Evolutionary conservation across 257 asterid genomes (phyloP).

Genomic region (Solanum chilense): DNA sequence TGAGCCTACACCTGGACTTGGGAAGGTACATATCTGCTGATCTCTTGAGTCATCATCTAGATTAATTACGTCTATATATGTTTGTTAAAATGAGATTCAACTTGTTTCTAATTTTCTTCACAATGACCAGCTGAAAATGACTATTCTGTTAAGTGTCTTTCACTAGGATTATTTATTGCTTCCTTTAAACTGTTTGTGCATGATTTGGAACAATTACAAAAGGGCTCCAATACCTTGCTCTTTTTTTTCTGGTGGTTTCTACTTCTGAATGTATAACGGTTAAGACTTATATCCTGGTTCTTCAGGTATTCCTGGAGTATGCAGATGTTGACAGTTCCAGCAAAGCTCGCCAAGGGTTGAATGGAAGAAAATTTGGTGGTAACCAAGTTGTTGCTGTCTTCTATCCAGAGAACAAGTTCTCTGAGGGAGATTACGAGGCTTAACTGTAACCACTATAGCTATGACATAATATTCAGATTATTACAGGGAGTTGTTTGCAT

Average conservation of each 20-base stretch:
- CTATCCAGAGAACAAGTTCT: conserved; percentile 76
- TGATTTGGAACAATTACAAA: not conserved
- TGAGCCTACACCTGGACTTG: conserved; percentile 73
- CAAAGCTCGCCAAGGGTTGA: conserved; percentile 72
- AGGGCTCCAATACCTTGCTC: not conserved
- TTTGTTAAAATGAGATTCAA: not conserved
- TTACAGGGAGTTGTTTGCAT: not conserved
- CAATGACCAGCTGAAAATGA: not conserved
- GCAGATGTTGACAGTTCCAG: conserved; percentile 62
- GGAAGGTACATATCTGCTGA: conserved; percentile 45
- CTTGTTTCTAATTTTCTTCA: not conserved
- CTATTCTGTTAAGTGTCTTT: not conserved
- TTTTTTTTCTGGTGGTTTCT: not conserved
- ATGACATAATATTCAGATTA: not conserved
- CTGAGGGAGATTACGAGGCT: conserved; percentile 71
- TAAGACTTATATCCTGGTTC: not conserved
- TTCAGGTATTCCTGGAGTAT: conserved; percentile 76
- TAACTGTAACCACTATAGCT: conserved; percentile 3
- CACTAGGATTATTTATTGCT: not conserved
- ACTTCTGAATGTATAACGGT: not conserved
- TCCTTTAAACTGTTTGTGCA: not conserved
- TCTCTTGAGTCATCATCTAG: not conserved
- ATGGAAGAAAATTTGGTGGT: conserved; percentile 90
- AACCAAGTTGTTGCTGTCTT: conserved; percentile 75
- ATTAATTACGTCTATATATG: not conserved